These are phyloP conservation scores for Danielia reshetovae DNA, from an alignment of 805 yeast species.

Conservation along the genomic window DNA sequence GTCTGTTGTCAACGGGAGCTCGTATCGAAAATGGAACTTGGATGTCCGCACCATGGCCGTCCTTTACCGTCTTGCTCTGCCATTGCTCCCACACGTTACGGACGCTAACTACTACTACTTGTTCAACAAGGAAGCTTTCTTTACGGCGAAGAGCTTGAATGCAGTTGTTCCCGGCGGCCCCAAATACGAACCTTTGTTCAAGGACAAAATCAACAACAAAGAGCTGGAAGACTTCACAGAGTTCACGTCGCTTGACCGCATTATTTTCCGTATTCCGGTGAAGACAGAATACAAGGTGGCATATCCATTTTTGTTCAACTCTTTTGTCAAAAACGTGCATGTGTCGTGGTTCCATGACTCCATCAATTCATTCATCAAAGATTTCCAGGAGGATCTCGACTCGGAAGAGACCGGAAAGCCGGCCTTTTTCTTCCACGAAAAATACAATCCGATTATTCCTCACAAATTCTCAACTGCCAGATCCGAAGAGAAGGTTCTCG, in stretches of 20 bases:
- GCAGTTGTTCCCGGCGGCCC: conserved; percentile 94
- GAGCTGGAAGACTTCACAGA: conserved; percentile 79
- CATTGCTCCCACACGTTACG: conserved; percentile 55
- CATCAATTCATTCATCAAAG: conserved; percentile 44
- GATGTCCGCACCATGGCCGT: conserved; percentile 58
- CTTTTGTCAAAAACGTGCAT: conserved; percentile 63
- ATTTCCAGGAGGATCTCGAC: conserved; percentile 32
- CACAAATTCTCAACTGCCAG: conserved; percentile 11
- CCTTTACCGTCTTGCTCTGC: conserved; percentile 65
- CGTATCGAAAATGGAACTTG: conserved; percentile 71
- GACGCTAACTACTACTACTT: conserved; percentile 64
- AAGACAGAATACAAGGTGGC: conserved; percentile 85
- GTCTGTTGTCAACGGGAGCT: conserved; percentile 64
- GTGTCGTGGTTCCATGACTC: conserved; percentile 65
- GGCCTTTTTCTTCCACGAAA: conserved; percentile 53
- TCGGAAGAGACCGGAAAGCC: neutral
- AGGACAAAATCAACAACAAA: conserved; percentile 52
- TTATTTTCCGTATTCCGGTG: conserved; percentile 73
- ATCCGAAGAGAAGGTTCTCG: conserved; percentile 27
- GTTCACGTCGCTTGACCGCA: conserved; percentile 83
- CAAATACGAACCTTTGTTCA: conserved; percentile 81
- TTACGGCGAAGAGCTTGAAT: conserved; percentile 88
- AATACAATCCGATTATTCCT: conserved; percentile 51
- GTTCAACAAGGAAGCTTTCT: conserved; percentile 75
- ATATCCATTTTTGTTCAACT: conserved; percentile 79